Percentiles rank a stretch among this genome's conserved stretches.
phyloP scores from a whole-genome alignment of 192 early-diverging fungal genomes.

The Mortierella hygrophila region DNA sequence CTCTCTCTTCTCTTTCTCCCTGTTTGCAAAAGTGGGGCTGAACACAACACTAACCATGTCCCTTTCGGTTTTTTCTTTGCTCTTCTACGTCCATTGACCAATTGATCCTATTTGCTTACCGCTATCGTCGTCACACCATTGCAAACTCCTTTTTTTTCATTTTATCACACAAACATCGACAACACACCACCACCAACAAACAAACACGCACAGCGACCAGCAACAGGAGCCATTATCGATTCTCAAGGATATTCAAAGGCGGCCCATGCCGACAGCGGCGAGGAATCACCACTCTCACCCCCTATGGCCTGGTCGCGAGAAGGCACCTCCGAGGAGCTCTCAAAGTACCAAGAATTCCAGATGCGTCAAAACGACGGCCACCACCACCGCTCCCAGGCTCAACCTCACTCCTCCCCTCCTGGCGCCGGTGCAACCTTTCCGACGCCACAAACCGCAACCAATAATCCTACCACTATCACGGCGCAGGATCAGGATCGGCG shows the following conservation, averaged over 20 bases:
- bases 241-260: constrained; percentile 21
- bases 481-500: not conserved
- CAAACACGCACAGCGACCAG: constrained; percentile 1
- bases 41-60: not conserved
- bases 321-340: constrained; percentile 47
- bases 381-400: constrained; percentile 11
- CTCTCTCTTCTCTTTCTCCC: not conserved
- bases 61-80: not conserved
- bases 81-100: no score
- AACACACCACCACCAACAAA: not conserved
- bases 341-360: constrained; percentile 44
- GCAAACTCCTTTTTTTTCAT: not conserved
- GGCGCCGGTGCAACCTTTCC: not conserved
- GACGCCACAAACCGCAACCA: not conserved
- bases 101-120: not conserved
- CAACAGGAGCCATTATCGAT: not conserved
- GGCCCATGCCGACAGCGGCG: constrained; percentile 9
- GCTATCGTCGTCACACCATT: not conserved
- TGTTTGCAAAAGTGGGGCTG: not conserved
- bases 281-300: constrained; percentile 42
- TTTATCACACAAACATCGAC: not conserved
- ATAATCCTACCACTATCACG: not conserved
- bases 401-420: not conserved
- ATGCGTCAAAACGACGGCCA: constrained; percentile 36
- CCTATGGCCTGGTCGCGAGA: constrained; percentile 49